A percentile compares a stretch with the other conserved stretches of the same genome.
Conservation (phyloP, 2,329 filamentous ascomycete species). For the Hypomyces rosellus region DNA sequence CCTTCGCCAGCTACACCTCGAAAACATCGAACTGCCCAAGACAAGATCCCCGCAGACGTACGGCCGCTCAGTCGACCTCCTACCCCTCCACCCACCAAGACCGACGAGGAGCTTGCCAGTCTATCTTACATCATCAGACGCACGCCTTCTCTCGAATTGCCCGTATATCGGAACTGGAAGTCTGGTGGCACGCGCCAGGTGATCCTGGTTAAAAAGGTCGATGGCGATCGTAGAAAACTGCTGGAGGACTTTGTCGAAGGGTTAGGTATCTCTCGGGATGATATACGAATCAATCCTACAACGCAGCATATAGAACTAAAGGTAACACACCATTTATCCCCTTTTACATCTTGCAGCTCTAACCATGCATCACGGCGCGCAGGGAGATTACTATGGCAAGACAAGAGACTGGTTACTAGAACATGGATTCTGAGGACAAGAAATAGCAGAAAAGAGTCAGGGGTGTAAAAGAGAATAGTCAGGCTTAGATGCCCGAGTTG, state of each 20-base stretch:
- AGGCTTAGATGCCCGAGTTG: conserved; percentile 1
- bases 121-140: conserved; percentile 64
- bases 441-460: background rate
- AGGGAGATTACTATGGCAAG: conserved; percentile 30
- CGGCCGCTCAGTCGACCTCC: conserved; percentile 21
- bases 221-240: conserved; percentile 63
- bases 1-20: conserved; percentile 18
- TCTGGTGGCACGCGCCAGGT: conserved; percentile 68
- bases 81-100: conserved; percentile 25
- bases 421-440: conserved; percentile 27
- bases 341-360: background rate
- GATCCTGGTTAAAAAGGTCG: conserved; percentile 71
- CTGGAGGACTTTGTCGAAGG: conserved; percentile 55
- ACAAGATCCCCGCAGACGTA: conserved; percentile 21
- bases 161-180: conserved; percentile 70
- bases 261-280: conserved; percentile 49
- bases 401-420: conserved; percentile 27
- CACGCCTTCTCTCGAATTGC: conserved; percentile 62
- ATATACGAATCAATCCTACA: conserved; percentile 49
- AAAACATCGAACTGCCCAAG: conserved; percentile 19
- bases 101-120: conserved; percentile 22
- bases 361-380: background rate
- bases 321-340: conserved; percentile 37
- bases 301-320: conserved; percentile 72
- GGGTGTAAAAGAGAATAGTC: background rate